Evolutionary conservation across 2,329 filamentous ascomycete genomes (phyloP), one percentile per base, ranked within the genome.

Genomic region (Amphichorda felina): DNA sequence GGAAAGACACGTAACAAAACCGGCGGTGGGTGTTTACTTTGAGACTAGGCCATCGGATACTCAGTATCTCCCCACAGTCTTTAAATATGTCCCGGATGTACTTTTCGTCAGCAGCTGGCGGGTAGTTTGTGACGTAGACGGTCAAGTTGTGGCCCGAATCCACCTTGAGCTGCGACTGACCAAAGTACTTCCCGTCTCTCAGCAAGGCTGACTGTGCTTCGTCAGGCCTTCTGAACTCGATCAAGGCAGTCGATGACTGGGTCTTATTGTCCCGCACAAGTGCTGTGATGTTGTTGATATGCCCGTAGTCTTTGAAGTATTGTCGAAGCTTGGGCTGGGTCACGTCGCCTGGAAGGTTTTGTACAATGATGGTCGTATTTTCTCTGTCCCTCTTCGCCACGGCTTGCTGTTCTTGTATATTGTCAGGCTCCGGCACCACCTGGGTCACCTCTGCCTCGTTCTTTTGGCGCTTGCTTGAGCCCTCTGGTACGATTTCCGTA

Each of bases 1-100:
- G 70, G 53, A 95, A 95, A n/a, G 93, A 85, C 6, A 95, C 70
- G 55, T 98, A 98, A 63, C 88, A 95, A 61, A 98, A 98, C 17
- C 91, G 81, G 22, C 91, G 83, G 46, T 84, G 79, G 2, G 81
- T 79, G 49, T 95, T 89, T 56, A 72, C 87, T 54, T 93, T 93
- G 35, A 98, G 72, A 38, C 86, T 94, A 2, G 91, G 91, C 60
- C 91, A 91, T 16, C 91, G 80, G 35, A 96, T 71, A 48, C 80
- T 84, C 37, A 94, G 68, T 37, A 98, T 79, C 30, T 89, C 76
- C 30, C 91, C 91, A 49, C 79, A 89, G 39, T 74, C 66, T 40
- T 70, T 67, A 57, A 89, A 89, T 3, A 89, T 58, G 25, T 72
- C 56, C 28, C 73, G 72, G 16, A 91, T 70, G 47, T 75, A 84